A percentile compares a stretch with the other conserved stretches of the same genome.
phyloP scores from a whole-genome alignment of 805 yeast species.

The Millerozyma miso region DNA sequence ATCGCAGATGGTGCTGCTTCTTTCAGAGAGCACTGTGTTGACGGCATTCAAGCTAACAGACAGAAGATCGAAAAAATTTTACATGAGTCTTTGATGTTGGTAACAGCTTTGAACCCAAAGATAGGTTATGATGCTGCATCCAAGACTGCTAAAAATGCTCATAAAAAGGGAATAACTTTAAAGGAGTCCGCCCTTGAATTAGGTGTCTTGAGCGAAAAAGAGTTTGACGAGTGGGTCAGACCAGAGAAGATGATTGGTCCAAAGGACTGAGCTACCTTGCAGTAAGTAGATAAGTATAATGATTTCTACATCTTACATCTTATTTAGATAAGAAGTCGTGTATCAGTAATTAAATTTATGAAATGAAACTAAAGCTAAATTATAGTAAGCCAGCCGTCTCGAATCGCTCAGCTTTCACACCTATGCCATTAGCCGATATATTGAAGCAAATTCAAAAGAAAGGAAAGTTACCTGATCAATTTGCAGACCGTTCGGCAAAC shows the following conservation, averaged over 20 bases:
- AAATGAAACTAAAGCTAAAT: neutral
- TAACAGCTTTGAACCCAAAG: slow-evolving; percentile 97
- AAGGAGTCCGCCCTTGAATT: slow-evolving; percentile 93
- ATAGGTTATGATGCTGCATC: slow-evolving; percentile 98
- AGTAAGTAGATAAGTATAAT: neutral
- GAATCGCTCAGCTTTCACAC: neutral
- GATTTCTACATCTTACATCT: neutral
- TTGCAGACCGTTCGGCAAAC: neutral
- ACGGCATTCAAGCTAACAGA: slow-evolving; percentile 85
- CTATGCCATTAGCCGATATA: slow-evolving; percentile 28
- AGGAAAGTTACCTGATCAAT: slow-evolving; percentile 16
- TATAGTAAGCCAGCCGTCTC: neutral
- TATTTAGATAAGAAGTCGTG: neutral
- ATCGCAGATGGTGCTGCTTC: slow-evolving; percentile 87
- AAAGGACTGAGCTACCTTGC: slow-evolving; percentile 35
- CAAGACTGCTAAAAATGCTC: slow-evolving; percentile 97
- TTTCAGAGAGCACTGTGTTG: slow-evolving; percentile 92
- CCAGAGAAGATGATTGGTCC: slow-evolving; percentile 99
- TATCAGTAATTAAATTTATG: neutral
- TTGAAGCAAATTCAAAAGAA: slow-evolving; percentile 28
- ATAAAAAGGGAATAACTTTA: slow-evolving; percentile 93
- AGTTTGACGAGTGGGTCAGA: slow-evolving; percentile 94
- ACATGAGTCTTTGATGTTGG: slow-evolving; percentile 96
- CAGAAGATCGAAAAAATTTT: slow-evolving; percentile 82
- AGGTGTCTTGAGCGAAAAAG: slow-evolving; percentile 75